Conservation (phyloP, 1,284 basidiomycete genomes). For the Vanrija pseudolonga region DNA sequence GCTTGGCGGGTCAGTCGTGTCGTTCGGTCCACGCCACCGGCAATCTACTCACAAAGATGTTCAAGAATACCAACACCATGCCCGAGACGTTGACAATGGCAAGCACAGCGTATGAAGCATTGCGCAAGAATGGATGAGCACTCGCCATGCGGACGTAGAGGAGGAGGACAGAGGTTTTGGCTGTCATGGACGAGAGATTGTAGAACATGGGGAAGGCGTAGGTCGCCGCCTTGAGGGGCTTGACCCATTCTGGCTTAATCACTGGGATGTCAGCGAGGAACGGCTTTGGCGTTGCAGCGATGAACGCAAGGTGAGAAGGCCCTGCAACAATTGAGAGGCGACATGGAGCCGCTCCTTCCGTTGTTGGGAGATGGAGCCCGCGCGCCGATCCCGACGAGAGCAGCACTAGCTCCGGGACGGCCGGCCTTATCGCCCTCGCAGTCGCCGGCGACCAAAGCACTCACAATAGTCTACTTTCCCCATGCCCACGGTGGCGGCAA, state of each 20-base stretch:
- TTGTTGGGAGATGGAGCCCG: too few relatives aligned
- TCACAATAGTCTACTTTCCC: slow-evolving; percentile 35
- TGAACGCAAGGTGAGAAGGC: too few relatives aligned
- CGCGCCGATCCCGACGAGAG: too few relatives aligned
- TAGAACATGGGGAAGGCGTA: slow-evolving; percentile 48
- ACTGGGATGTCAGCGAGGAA: slow-evolving; percentile 7
- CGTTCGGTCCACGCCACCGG: not conserved
- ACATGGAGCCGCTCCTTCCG: too few relatives aligned
- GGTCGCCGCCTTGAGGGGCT: slow-evolving; percentile 26
- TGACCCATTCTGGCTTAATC: slow-evolving; percentile 19
- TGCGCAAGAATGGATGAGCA: slow-evolving; percentile 40
- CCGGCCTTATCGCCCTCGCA: too few relatives aligned
- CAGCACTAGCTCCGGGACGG: too few relatives aligned
- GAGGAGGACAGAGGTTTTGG: slow-evolving; percentile 45
- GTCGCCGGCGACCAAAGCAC: slow-evolving; percentile 2
- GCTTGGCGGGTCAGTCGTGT: slow-evolving; percentile 10
- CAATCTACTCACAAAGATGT: slow-evolving; percentile 32
- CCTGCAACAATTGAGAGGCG: too few relatives aligned
- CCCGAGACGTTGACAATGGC: slow-evolving; percentile 43
- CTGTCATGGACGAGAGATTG: slow-evolving; percentile 43
- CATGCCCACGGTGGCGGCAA: slow-evolving; percentile 36
- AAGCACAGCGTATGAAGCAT: slow-evolving; percentile 37
- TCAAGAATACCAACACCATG: slow-evolving; percentile 43
- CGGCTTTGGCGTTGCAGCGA: too few relatives aligned
- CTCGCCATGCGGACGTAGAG: slow-evolving; percentile 48